phyloP scores from a whole-genome alignment of 2,329 filamentous ascomycete species.

The Nothomitra cinnamomea region DNA sequence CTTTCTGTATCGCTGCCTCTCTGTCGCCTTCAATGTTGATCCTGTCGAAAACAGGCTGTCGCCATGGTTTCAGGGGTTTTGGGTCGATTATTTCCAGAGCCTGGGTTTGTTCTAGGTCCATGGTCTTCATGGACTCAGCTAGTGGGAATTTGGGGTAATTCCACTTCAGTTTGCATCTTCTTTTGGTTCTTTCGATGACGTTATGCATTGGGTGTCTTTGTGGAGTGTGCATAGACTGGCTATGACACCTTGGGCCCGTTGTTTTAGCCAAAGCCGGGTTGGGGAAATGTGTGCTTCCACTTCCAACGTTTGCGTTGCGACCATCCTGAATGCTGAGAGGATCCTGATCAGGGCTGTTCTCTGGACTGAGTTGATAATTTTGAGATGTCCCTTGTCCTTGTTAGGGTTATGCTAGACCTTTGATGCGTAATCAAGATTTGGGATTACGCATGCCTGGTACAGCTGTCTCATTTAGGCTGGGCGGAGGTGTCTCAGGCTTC shows the following conservation, averaged over 20 bases:
- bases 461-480: conserved; percentile 14
- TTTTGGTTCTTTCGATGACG: too few species aligned
- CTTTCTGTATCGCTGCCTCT: background rate
- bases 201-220: too few species aligned
- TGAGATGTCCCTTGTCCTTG: conserved; percentile 13
- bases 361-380: conserved; percentile 12
- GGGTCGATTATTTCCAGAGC: background rate
- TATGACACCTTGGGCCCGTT: too few species aligned
- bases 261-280: too few species aligned
- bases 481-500: conserved; percentile 12
- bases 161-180: too few species aligned
- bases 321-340: conserved; percentile 13
- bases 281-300: conserved; percentile 13
- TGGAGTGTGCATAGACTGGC: too few species aligned
- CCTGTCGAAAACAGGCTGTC: background rate
- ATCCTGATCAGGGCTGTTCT: conserved; percentile 12
- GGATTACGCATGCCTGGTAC: conserved; percentile 14
- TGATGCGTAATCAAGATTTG: conserved; percentile 14
- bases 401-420: conserved; percentile 14
- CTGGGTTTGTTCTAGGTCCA: background rate
- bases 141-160: too few species aligned
- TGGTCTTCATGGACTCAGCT: background rate
- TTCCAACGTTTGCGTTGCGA: conserved; percentile 12
- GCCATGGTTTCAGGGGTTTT: background rate
- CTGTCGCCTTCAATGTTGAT: background rate